A percentile compares a stretch with the other conserved stretches of the same genome.
Evolutionary conservation across 768 basidiomycete species (phyloP).

Genomic region (Leccinum variicolor): DNA sequence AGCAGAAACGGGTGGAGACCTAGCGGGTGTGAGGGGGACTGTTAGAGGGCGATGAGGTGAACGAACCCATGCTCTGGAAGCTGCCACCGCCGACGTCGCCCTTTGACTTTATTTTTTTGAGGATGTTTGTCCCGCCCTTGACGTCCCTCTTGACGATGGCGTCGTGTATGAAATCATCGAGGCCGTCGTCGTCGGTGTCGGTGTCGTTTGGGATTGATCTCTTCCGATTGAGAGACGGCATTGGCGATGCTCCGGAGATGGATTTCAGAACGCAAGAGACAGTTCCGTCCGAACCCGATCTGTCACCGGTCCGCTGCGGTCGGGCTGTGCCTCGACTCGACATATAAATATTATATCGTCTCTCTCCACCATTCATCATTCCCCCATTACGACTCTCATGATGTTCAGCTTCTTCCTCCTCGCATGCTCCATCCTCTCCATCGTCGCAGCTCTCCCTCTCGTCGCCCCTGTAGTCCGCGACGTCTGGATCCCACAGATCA

Average conservation of each 20-base stretch:
- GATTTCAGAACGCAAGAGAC: too few species aligned
- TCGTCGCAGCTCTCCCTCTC: slow-evolving; percentile 31
- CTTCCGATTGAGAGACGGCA: slow-evolving; percentile 31
- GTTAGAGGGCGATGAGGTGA: background rate
- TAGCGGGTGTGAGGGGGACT: slow-evolving; percentile 27
- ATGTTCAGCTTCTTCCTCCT: slow-evolving; percentile 16
- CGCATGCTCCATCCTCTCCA: slow-evolving; percentile 21
- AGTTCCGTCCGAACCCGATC: background rate
- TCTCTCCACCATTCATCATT: background rate
- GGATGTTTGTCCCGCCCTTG: slow-evolving; percentile 68
- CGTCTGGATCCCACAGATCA: slow-evolving; percentile 46
- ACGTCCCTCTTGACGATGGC: slow-evolving; percentile 37
- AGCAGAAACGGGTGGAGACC: slow-evolving; percentile 82
- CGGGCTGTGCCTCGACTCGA: background rate
- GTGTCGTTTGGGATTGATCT: slow-evolving; percentile 12
- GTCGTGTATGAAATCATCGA: slow-evolving; percentile 42
- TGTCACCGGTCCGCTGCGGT: background rate
- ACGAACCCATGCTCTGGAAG: slow-evolving; percentile 93
- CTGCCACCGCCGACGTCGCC: slow-evolving; percentile 89
- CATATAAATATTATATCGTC: background rate
- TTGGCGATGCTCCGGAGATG: slow-evolving; percentile 22
- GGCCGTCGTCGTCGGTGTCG: slow-evolving; percentile 25
- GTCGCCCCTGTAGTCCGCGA: slow-evolving; percentile 32
- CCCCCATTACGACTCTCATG: slow-evolving; percentile 21
- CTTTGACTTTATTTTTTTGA: slow-evolving; percentile 78